Conservation (phyloP, 148 eudicot species). For the Mesembryanthemum crystallinum region DNA sequence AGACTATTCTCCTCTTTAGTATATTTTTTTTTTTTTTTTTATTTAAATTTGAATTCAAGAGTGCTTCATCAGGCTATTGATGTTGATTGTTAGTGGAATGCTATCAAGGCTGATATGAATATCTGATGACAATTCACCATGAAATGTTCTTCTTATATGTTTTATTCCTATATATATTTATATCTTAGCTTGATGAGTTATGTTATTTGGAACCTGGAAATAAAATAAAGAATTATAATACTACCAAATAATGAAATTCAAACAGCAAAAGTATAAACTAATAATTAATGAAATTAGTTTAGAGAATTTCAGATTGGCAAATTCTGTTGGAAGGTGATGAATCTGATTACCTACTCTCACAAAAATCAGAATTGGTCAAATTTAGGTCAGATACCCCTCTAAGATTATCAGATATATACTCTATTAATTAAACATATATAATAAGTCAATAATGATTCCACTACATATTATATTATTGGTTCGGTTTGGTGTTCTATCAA, state of each 20-base stretch:
- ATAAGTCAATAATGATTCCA: neutral
- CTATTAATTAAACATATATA: neutral
- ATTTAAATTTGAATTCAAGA: neutral
- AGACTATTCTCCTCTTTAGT: too few relatives aligned
- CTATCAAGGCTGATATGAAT: constrained; percentile 15
- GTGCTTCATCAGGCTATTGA: neutral
- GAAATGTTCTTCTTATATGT: too few relatives aligned
- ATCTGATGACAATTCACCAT: constrained; percentile 6
- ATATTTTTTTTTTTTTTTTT: too few relatives aligned
- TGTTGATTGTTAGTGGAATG: constrained; percentile 9
- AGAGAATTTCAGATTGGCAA: neutral
- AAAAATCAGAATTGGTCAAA: neutral
- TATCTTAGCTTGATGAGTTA: too few relatives aligned
- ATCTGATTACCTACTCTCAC: constrained; percentile 5
- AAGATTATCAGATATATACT: neutral
- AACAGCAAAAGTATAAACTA: neutral
- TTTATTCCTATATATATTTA: too few relatives aligned
- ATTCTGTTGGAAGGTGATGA: neutral
- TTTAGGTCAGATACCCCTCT: neutral
- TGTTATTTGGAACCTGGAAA: too few relatives aligned
- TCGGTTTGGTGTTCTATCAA: neutral
- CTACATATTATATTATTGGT: neutral
- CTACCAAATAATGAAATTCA: neutral
- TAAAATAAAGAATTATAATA: too few relatives aligned
- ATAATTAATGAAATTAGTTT: neutral